Evolutionary conservation across 1,284 basidiomycete species (phyloP).

Genomic region (Ganoderma lucidum): DNA sequence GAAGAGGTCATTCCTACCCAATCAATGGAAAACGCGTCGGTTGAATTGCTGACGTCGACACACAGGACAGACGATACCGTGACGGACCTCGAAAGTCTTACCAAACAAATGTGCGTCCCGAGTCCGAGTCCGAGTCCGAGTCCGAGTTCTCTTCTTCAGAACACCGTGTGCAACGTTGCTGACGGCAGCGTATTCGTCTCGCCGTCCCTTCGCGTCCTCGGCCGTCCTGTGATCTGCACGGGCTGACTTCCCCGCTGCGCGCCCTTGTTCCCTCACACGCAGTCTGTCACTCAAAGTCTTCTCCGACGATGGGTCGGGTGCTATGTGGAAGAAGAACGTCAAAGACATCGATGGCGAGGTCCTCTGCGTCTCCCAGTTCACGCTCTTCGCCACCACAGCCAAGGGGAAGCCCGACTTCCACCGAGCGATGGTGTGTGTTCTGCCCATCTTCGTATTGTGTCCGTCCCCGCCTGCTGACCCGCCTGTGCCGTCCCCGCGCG

Average conservation of each 20-base stretch:
- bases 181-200: background rate
- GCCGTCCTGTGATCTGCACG: constrained; percentile 3
- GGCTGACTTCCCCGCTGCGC: constrained; percentile 6
- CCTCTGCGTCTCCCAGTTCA: constrained; percentile 93
- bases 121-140: constrained; percentile 15
- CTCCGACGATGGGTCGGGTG: constrained; percentile 59
- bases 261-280: constrained; percentile 15
- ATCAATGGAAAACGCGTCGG: constrained; percentile 25
- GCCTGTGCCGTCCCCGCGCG: constrained; percentile 14
- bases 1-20: constrained; percentile 61
- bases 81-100: constrained; percentile 72
- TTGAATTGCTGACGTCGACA: constrained; percentile 28
- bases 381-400: constrained; percentile 84
- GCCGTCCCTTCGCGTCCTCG: background rate
- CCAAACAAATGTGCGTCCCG: constrained; percentile 77
- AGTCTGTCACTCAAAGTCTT: constrained; percentile 81
- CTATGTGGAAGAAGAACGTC: constrained; percentile 86
- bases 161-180: background rate
- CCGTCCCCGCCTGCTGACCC: constrained; percentile 22
- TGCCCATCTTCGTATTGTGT: constrained; percentile 14
- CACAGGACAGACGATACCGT: constrained; percentile 75
- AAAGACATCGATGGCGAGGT: constrained; percentile 88
- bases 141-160: constrained; percentile 17
- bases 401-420: constrained; percentile 96
- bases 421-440: constrained; percentile 77